Evolutionary conservation across 352 stramenopile genomes (phyloP).

Genomic region (Peronosclerospora sorghi): DNA sequence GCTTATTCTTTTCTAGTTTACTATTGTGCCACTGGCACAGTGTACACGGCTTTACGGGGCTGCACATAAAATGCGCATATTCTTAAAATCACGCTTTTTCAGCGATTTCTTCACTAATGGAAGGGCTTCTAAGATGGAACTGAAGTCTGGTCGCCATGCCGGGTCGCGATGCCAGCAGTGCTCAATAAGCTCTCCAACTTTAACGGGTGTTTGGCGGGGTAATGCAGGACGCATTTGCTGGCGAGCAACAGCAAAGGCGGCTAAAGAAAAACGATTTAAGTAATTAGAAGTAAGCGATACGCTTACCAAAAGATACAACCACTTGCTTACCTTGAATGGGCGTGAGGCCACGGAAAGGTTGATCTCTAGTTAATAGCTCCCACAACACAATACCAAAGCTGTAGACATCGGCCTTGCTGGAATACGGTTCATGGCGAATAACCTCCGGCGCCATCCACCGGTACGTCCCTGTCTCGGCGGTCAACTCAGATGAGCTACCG

Average conservation of each 20-base stretch:
- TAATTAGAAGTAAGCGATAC: neutral
- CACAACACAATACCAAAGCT: slow-evolving; percentile 86
- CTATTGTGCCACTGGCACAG: slow-evolving; percentile 16
- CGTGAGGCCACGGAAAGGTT: slow-evolving; percentile 74
- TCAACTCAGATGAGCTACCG: slow-evolving; percentile 63
- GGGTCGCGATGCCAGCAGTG: slow-evolving; percentile 81
- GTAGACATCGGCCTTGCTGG: slow-evolving; percentile 92
- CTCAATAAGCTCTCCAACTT: slow-evolving; percentile 72
- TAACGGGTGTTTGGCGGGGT: slow-evolving; percentile 69
- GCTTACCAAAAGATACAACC: neutral
- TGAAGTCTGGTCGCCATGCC: slow-evolving; percentile 60
- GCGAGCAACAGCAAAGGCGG: slow-evolving; percentile 75
- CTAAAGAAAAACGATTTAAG: slow-evolving; percentile 16
- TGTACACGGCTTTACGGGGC: slow-evolving; percentile 6
- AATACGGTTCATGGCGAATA: slow-evolving; percentile 89
- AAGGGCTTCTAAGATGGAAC: slow-evolving; percentile 61
- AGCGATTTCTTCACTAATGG: slow-evolving; percentile 69
- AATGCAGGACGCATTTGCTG: slow-evolving; percentile 79
- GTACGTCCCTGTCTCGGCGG: slow-evolving; percentile 83
- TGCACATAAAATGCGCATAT: slow-evolving; percentile 53
- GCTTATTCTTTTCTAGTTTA: slow-evolving; percentile 29
- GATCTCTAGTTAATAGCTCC: too few relatives aligned
- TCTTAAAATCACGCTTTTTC: slow-evolving; percentile 83
- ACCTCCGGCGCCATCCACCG: slow-evolving; percentile 94
- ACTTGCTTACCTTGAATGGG: slow-evolving; percentile 66